A percentile compares a stretch with the other conserved stretches of the same genome.
Conservation (phyloP, 345 rosid genomes). For the Eucalyptus curtisii region DNA sequence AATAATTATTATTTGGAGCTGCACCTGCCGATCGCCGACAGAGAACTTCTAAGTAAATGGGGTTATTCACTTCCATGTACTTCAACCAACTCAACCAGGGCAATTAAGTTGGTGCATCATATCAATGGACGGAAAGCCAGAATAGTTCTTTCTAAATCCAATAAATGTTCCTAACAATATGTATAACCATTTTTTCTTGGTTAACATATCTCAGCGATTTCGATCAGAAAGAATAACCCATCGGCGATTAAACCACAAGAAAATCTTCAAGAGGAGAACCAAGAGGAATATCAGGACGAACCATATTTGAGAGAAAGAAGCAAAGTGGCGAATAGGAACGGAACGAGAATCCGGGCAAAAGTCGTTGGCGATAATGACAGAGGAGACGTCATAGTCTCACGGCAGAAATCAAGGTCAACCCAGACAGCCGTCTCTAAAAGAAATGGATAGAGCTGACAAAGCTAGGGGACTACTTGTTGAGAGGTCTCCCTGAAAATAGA, state of each 20-base stretch:
- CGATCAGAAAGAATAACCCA: neutral
- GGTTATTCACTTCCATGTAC: neutral
- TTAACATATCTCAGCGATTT: neutral
- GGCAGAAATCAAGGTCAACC: neutral
- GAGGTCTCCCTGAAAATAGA: too few relatives aligned
- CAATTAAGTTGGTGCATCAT: neutral
- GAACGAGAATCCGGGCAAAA: neutral
- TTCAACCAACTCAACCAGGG: neutral
- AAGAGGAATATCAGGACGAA: neutral
- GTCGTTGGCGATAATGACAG: neutral
- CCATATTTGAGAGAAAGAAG: neutral
- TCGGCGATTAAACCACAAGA: neutral
- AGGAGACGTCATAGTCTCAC: neutral
- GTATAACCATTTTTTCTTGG: neutral
- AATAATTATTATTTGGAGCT: neutral
- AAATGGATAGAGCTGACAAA: too few relatives aligned
- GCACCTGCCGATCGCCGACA: neutral
- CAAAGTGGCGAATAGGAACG: neutral
- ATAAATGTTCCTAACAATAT: neutral
- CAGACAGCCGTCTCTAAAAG: too few relatives aligned
- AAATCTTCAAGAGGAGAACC: neutral
- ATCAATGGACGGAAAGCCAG: neutral
- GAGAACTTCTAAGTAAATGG: neutral
- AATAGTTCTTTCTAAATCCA: neutral
- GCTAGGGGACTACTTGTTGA: too few relatives aligned